Evolutionary conservation across 2,329 filamentous ascomycete species (phyloP), one percentile per base, ranked within the genome.

Genomic region (Botrytis sinoallii): DNA sequence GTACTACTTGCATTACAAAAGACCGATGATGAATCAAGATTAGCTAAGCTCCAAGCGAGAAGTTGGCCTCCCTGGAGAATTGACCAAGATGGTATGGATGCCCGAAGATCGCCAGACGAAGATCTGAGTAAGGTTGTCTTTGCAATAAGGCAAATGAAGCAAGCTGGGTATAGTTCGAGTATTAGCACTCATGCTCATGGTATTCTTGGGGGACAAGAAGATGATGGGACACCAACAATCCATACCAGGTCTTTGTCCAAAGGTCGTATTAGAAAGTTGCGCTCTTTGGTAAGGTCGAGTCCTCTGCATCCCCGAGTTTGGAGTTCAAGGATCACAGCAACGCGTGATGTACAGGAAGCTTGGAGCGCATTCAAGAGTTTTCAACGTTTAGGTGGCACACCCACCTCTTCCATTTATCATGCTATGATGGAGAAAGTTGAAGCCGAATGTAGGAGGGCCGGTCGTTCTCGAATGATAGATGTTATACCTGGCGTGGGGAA

Each of bases 61-160:
- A 85, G 84, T 2, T 91, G 89, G 89, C 89, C 89, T 16, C 89
- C 89, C 0, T 91, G 89, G 80, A 82, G 88, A 72, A 83, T 84
- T 55, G 84, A 86, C 18, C 85, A 86, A 73, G 87, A 91, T 77
- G 89, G 89, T 1, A 86, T 88, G 75, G 89, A 91, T 78, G 89
- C 89, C 76, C 83, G 82, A 69, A 83, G 85, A 69, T 83, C 84
- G 8, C 82, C 82, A 1, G 84, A 87, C 63, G 87, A 89, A 40
- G 86, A 87, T 74, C 83, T 85, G 76, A 89, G 88, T 73, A 84
- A 88, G 71, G 85, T 85, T 59, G 84, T 87, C 14, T 84, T 83
- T 74, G 88, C 87, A 0, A 85, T 88, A 8, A 81, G 85, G 57
- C 83, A 88, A 74, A 87, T 87, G 83, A 85, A 84, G 75, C 87